Evolutionary conservation across 148 eudicot species (phyloP), one percentile per base, ranked within the genome.

Genomic region (Chenopodium suecicum): DNA sequence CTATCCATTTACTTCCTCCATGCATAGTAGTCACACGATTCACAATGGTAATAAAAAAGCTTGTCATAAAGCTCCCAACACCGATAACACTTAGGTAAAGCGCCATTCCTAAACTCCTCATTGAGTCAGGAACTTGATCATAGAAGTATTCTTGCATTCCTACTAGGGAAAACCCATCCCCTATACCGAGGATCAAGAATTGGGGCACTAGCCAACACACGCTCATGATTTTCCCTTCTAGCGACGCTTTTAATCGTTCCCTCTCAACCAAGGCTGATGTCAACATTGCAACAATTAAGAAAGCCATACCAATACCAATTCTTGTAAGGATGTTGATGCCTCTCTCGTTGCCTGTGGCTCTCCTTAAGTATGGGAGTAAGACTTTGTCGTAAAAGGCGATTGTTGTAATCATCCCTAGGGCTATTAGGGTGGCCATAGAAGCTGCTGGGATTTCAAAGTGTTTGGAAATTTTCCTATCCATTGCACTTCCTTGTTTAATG

Each of bases 101-200:
- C 1, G 90, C 95, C 70, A 92, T 84, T 14, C 95, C 95, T n/a
- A 89, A 41, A 48, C 95, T 89, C 75, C 91, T 87, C 95, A 92
- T 92, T 0, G 93, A 81, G 32, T 92, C 89, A 2, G 95, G 95
- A 16, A 90, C 92, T 79, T 92, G 91, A 22, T 92, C 92, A 48
- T 90, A 92, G 79, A 90, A 90, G 29, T 82, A 92, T 85, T 92
- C 93, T 79, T 92, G 93, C 84, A 92, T 71, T 0, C 95, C 95
- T 1, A 92, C 92, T 4, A 92, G 79, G 20, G 89, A 84, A 58
- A 90, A 89, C 16, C 89, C 90, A 48, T 92, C 92, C 11, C 84
- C 95, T 1, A 92, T 34, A 0, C 91, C 93, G 1, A 92, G 67
- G 25, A 90, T 80, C 37, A 89, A 52, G 77, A 75, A 89, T 16